phyloP scores from a whole-genome alignment of 140 eudicot genomes.

The Stevia rebaudiana region DNA sequence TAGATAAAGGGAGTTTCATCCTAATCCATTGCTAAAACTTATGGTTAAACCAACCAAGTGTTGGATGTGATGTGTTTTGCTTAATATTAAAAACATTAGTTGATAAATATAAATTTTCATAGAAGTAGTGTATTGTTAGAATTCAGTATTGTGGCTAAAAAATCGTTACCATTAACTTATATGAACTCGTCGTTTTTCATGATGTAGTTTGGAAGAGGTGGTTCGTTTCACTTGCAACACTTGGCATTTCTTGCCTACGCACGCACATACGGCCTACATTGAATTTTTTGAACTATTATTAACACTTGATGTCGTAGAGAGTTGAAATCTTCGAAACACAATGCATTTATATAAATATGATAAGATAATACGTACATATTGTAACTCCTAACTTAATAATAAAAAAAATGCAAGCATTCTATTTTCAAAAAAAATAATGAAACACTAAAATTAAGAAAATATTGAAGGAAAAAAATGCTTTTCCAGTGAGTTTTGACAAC shows the following conservation, averaged over 20 bases:
- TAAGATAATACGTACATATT: background rate
- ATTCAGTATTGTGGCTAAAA: background rate
- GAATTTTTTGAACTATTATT: background rate
- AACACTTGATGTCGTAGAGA: conserved; percentile 1
- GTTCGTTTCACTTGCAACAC: conserved; percentile 8
- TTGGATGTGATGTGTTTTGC: background rate
- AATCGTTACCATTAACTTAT: background rate
- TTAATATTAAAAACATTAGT: background rate
- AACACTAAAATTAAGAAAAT: no score
- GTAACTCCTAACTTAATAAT: no score
- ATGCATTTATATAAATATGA: background rate
- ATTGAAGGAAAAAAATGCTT: no score
- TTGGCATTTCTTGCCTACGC: conserved; percentile 19
- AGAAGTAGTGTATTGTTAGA: background rate
- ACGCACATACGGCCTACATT: conserved; percentile 18
- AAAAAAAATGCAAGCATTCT: no score
- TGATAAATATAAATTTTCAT: background rate
- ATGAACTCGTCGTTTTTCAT: background rate
- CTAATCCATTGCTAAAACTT: background rate
- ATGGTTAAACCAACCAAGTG: background rate
- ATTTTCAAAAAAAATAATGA: no score
- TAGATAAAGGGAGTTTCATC: background rate
- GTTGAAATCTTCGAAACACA: background rate
- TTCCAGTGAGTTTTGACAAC: no score
- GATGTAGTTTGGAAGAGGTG: background rate